A percentile compares a stretch with the other conserved stretches of the same genome.
Conservation (phyloP, 805 yeast genomes). For the Kodamaea kakaduensis region DNA sequence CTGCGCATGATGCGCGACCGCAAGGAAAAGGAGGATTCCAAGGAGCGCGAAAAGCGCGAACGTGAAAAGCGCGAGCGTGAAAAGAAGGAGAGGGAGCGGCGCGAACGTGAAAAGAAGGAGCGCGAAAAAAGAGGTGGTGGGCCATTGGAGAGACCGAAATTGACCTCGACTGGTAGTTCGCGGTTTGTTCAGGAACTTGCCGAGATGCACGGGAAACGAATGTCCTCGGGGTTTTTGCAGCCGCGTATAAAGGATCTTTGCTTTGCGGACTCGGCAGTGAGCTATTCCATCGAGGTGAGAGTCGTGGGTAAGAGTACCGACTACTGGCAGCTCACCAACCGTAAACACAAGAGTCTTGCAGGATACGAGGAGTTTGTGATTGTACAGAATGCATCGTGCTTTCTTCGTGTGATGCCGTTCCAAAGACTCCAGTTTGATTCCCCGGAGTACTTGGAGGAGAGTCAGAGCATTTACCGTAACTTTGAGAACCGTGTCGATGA, state of each 20-base stretch:
- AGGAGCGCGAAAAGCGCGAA: background rate
- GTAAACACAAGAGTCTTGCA: slow-evolving; percentile 5
- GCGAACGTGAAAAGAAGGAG: background rate
- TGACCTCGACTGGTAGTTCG: no score
- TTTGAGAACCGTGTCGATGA: slow-evolving; percentile 15
- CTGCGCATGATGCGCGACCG: slow-evolving; percentile 10
- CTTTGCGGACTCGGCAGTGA: slow-evolving; percentile 25
- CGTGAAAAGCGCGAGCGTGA: background rate
- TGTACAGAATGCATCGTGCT: slow-evolving; percentile 21
- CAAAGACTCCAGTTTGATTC: slow-evolving; percentile 4
- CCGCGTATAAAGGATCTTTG: slow-evolving; percentile 22
- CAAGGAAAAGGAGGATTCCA: slow-evolving; percentile 1
- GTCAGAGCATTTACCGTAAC: slow-evolving; percentile 15
- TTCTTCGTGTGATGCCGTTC: slow-evolving; percentile 21
- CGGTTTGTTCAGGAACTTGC: background rate
- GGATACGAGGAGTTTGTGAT: slow-evolving; percentile 22
- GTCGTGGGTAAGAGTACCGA: slow-evolving; percentile 23
- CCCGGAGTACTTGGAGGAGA: slow-evolving; percentile 11
- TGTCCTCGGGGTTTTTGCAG: slow-evolving; percentile 6
- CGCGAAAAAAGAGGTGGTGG: no score
- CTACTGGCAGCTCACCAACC: slow-evolving; percentile 13
- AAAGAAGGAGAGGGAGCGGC: slow-evolving; percentile 2
- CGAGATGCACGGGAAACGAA: slow-evolving; percentile 3
- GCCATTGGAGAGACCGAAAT: no score
- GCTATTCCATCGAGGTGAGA: slow-evolving; percentile 27